Evolutionary conservation across 2,329 filamentous ascomycete species (phyloP).

Genomic region (Nothopassalora personata): DNA sequence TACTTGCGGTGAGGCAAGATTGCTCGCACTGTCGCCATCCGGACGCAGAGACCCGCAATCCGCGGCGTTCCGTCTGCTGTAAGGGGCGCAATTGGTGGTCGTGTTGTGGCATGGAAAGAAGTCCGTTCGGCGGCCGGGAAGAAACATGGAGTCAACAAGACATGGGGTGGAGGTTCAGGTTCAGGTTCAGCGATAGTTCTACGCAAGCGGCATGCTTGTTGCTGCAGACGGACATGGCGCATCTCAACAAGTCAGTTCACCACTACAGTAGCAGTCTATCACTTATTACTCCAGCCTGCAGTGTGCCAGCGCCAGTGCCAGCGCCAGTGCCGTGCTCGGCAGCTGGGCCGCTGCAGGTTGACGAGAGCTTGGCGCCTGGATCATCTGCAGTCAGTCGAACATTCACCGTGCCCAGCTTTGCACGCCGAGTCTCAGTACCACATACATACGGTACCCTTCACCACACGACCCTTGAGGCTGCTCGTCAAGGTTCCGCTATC

Average conservation of each 20-base stretch:
- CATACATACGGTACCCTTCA: no score
- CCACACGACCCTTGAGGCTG: no score
- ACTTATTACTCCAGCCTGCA: not conserved
- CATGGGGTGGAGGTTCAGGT: no score
- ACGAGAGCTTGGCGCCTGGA: no score
- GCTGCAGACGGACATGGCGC: not conserved
- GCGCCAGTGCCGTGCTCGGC: not conserved
- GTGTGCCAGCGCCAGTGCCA: no score
- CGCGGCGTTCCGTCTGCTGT: slow-evolving; percentile 2
- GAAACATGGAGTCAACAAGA: not conserved
- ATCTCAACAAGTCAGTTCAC: not conserved
- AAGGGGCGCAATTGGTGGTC: slow-evolving; percentile 1
- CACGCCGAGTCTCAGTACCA: no score
- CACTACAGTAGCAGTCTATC: not conserved
- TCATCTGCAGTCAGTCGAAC: no score
- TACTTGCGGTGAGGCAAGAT: not conserved
- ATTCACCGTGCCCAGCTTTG: no score
- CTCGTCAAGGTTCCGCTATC: no score
- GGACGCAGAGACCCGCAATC: slow-evolving; percentile 7
- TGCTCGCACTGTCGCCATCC: not conserved
- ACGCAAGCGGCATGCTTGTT: no score
- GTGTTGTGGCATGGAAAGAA: not conserved
- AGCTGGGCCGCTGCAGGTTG: no score
- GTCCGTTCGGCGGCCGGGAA: not conserved
- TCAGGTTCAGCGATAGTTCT: no score